phyloP scores from a whole-genome alignment of 2,329 filamentous ascomycete genomes.

The Falciphora oryzae region DNA sequence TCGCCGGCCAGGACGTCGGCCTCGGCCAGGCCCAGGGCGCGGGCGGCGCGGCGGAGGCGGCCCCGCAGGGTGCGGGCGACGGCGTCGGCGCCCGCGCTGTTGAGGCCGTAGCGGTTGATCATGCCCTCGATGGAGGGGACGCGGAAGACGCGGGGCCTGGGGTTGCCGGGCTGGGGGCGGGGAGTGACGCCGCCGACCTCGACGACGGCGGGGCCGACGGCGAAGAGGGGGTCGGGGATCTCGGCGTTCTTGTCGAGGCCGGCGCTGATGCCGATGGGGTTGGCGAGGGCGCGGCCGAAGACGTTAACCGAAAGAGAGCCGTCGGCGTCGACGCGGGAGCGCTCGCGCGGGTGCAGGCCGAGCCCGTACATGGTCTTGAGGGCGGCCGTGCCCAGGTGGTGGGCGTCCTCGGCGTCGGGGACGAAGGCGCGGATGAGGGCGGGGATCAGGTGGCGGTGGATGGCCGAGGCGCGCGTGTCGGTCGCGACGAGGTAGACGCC shows the following conservation, averaged over 20 bases:
- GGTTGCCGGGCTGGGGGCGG: slow-evolving; percentile 81
- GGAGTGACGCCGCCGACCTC: slow-evolving; percentile 92
- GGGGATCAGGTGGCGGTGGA: slow-evolving; percentile 61
- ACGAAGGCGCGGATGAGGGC: slow-evolving; percentile 60
- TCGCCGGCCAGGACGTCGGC: slow-evolving; percentile 69
- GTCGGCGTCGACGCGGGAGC: slow-evolving; percentile 37
- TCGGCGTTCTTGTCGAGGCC: slow-evolving; percentile 94
- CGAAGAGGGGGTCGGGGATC: slow-evolving; percentile 78
- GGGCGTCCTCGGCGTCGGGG: slow-evolving; percentile 85
- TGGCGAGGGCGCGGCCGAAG: slow-evolving; percentile 71
- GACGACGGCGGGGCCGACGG: slow-evolving; percentile 77
- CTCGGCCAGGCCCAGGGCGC: slow-evolving; percentile 64
- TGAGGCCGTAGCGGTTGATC: slow-evolving; percentile 94
- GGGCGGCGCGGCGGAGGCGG: slow-evolving; percentile 72
- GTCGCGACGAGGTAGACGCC: slow-evolving; percentile 63
- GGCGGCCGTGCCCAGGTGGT: slow-evolving; percentile 67
- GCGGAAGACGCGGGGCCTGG: slow-evolving; percentile 81
- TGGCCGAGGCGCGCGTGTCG: slow-evolving; percentile 63
- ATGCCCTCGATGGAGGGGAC: slow-evolving; percentile 77
- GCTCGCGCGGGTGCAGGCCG: slow-evolving; percentile 76
- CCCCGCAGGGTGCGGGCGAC: slow-evolving; percentile 75
- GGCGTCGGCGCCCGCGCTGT: slow-evolving; percentile 82
- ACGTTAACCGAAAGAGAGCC: slow-evolving; percentile 44
- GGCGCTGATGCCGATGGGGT: slow-evolving; percentile 91
- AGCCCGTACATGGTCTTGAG: slow-evolving; percentile 69